A percentile compares a stretch with the other conserved stretches of the same genome.
Conservation (phyloP, 176 grass and related monocot species). For the Elaeis guineensis region DNA sequence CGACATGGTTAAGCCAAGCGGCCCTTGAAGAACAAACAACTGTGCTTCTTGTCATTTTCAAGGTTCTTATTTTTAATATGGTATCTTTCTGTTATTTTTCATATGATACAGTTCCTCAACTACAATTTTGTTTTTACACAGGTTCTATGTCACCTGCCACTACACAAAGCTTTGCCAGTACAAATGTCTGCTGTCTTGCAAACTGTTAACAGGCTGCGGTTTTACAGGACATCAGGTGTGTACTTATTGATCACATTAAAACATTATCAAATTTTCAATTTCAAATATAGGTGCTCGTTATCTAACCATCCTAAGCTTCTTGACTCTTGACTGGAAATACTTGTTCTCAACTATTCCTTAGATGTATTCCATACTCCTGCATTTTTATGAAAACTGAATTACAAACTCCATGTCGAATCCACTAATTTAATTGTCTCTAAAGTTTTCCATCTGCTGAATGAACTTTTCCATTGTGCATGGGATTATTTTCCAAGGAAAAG, state of each 20-base stretch:
- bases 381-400: too few species aligned
- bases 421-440: too few species aligned
- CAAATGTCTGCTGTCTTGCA: conserved; percentile 73
- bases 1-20: conserved; percentile 72
- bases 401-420: too few species aligned
- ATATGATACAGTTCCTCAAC: background rate
- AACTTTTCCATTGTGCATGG: too few species aligned
- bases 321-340: too few species aligned
- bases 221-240: conserved; percentile 96
- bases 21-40: conserved; percentile 87
- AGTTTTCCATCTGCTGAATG: too few species aligned
- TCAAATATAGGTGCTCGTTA: too few species aligned
- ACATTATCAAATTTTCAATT: background rate
- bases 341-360: too few species aligned
- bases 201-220: conserved; percentile 84
- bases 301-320: too few species aligned
- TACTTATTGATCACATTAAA: conserved; percentile 9
- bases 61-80: conserved; percentile 45
- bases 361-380: too few species aligned
- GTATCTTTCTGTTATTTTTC: background rate
- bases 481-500: too few species aligned
- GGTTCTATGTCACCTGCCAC: conserved; percentile 81
- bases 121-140: conserved; percentile 19
- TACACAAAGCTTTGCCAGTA: conserved; percentile 72
- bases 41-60: conserved; percentile 76